Evolutionary conservation across 805 yeast genomes (phyloP), one percentile per base, ranked within the genome.

Genomic region (Candida rishiriensis): DNA sequence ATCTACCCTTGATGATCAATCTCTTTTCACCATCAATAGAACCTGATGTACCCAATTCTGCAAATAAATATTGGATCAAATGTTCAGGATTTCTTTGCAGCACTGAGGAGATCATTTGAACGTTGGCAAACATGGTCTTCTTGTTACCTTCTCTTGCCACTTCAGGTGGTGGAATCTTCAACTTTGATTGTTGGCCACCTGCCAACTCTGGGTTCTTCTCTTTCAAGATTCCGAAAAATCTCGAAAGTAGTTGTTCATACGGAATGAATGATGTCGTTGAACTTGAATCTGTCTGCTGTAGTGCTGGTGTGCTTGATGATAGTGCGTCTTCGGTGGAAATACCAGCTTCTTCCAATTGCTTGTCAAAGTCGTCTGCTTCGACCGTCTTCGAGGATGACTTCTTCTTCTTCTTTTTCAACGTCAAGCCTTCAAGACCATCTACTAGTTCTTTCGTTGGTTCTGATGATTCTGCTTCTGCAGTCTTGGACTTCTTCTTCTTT

Each of bases 11-110:
- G 68, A 93, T 91, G 52, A 93, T 89, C 66, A 93, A 80, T 70
- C 99, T 85, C 75, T 89, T 88, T 69, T 88, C 91, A 67, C 98
- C 99, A 71, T 93, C 99, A 49, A 93, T 91, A 44, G 97, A 90
- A 64, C 99, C 99, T 2, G 98, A 88, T 16, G 99, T 93, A 83
- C 99, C 99, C 78, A 93, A 77, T 73, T 93, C 99, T 1, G 98
- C 97, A 71, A 93, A 93, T 69, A 93, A 71, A 70, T 85, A 93
- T 73, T 89, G 97, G 68, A 93, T 93, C 53, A 93, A 82, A 71
- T 93, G 99, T 63, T 93, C 99, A 55, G 96, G 93, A 43, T 89
- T 86, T 73, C 99, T 83, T 70, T 93, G 97, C 73, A 93, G 78
- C 45, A 89, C 93, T 56, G 87, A 87, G 51, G 96, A 79, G 57